These are phyloP conservation scores for Neoboletus subvelutipes DNA, from an alignment of 768 basidiomycete species.

Conservation along the genomic window DNA sequence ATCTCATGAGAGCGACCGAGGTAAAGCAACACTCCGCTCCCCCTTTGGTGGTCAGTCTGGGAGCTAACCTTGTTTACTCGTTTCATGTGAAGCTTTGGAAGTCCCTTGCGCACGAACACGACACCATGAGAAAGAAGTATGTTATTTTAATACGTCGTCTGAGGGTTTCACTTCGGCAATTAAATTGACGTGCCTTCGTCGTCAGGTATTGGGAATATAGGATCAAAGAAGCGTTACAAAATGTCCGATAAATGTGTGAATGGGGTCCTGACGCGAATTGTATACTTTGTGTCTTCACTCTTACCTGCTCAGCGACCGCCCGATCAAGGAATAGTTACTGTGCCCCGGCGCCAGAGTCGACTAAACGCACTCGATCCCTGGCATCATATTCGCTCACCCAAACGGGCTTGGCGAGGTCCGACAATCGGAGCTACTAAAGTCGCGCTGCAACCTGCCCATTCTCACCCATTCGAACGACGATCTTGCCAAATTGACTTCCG, in stretches of 20 bases:
- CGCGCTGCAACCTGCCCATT: constrained; percentile 23
- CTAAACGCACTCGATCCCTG: not conserved
- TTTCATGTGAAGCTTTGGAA: constrained; percentile 58
- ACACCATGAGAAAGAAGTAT: constrained; percentile 76
- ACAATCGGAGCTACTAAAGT: constrained; percentile 16
- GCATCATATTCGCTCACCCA: not conserved
- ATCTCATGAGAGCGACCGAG: constrained; percentile 47
- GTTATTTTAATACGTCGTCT: constrained; percentile 18
- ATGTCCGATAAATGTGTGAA: constrained; percentile 20
- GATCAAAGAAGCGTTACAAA: constrained; percentile 49
- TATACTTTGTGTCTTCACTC: constrained; percentile 2
- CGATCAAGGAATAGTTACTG: not conserved
- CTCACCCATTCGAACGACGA: constrained; percentile 53
- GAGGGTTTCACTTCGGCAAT: constrained; percentile 22
- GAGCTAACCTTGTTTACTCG: constrained; percentile 15
- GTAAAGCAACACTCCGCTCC: constrained; percentile 31
- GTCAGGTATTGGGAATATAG: constrained; percentile 76
- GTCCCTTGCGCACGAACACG: constrained; percentile 64
- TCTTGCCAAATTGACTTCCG: constrained; percentile 77
- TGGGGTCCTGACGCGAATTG: constrained; percentile 8
- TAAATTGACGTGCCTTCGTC: constrained; percentile 22
- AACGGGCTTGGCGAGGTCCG: not conserved
- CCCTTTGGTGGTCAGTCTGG: not conserved
- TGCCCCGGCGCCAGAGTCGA: not conserved
- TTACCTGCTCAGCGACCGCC: not conserved